Base-by-base conservation (phyloP, 208 protist species). In the Sergeia podlipaevii region DNA sequence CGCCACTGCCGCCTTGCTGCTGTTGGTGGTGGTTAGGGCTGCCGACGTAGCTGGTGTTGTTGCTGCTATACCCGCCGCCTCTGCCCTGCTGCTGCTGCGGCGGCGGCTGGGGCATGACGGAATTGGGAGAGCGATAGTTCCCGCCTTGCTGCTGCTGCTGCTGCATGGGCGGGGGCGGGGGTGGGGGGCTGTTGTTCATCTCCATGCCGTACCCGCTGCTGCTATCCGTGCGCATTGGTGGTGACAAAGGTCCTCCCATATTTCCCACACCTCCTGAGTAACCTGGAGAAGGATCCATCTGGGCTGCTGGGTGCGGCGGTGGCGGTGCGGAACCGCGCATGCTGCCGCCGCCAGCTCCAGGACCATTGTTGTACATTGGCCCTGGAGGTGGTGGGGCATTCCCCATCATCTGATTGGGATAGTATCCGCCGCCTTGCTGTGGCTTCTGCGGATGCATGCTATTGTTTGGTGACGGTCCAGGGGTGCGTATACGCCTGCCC, bases 21-120 rank as follows among this genome's bases (percentile, higher is more conserved):
- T n/a, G n/a, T n/a, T n/a, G n/a, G n/a, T n/a, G n/a, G n/a, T n/a
- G n/a, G n/a, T n/a, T n/a, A n/a, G n/a, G n/a, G 33, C 33, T 38
- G n/a, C 56, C 56, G 18, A 59, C 65, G 42, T 71, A 62, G 18
- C 41, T 46, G 41, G 28, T 65, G 57, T 30, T 54, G 38, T 70
- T 64, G 38, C 43, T 41, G 37, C 47, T 54, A 65, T 60, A 46
- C 32, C 39, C 39, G 10, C 39, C 39, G 17, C 39, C 17, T 15
- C 24, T 45, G 7, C 39, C 39, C n/a, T 45, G 39, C 39, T 71
- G 65, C 30, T 55, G 49, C 6, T 42, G 49, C 21, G 15, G 49
- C 10, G 30, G 49, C 7, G 8, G 29, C 23, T 4, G 20, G 30
- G 30, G 49, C 6, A 17, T 60, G 51, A 51, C 50, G 44, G 56